Evolutionary conservation across 352 stramenopile genomes (phyloP).

Genomic region (Peronospora tabacina): DNA sequence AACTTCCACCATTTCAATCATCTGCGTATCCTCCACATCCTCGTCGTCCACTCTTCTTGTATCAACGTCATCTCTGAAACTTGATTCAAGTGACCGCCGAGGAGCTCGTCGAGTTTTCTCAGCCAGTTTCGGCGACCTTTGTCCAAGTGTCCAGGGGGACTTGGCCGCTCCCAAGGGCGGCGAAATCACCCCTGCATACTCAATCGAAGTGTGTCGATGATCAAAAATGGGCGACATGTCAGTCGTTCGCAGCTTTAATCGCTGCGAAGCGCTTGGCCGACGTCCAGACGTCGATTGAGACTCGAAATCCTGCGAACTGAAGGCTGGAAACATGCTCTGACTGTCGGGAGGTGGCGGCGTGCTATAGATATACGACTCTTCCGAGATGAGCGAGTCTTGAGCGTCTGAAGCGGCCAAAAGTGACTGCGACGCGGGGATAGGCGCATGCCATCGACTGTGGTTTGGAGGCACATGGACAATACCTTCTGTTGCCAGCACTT

Average conservation of each 20-base stretch:
- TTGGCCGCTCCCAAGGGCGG: conserved; percentile 22
- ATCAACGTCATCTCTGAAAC: conserved; percentile 27
- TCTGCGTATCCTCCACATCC: conserved; percentile 25
- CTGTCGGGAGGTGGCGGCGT: conserved; percentile 32
- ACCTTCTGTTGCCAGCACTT: conserved; percentile 26
- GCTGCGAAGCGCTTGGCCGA: conserved; percentile 41
- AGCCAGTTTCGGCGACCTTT: conserved; percentile 18
- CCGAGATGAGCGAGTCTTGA: conserved; percentile 20
- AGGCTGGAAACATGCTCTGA: conserved; percentile 44
- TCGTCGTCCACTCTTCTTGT: conserved; percentile 18
- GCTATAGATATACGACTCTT: conserved; percentile 63
- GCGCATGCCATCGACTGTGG: conserved; percentile 28
- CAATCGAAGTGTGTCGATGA: conserved; percentile 21
- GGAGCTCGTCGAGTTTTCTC: conserved; percentile 21
- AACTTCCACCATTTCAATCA: conserved; percentile 18
- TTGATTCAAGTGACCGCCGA: conserved; percentile 21
- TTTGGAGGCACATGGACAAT: conserved; percentile 29
- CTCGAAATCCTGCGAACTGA: conserved; percentile 50
- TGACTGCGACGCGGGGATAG: conserved; percentile 16
- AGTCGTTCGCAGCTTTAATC: conserved; percentile 39
- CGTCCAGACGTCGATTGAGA: conserved; percentile 17
- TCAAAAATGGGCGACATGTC: conserved; percentile 55
- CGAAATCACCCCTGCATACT: conserved; percentile 22
- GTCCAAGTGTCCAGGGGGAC: conserved; percentile 23
- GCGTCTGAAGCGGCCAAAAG: conserved; percentile 3